These are phyloP conservation scores for Leptomonas pyrrhocoris DNA, from an alignment of 208 protist genomes.

Conservation along the genomic window DNA sequence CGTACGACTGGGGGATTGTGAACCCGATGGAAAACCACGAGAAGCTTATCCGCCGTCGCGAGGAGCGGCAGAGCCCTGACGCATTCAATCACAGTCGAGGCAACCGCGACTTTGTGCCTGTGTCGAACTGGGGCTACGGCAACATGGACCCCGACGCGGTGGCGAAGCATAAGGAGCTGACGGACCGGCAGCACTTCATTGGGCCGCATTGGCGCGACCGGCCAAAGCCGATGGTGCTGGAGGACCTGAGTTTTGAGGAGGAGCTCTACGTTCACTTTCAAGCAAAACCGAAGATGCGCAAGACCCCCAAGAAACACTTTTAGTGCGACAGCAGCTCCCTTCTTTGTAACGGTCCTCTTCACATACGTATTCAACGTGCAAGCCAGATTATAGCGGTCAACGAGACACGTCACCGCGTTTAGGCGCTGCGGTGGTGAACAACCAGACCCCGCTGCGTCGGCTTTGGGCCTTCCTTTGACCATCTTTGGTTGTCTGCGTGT, in stretches of 20 bases:
- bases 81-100: conserved; percentile 75
- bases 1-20: conserved; percentile 86
- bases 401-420: no score
- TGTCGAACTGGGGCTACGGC: conserved; percentile 89
- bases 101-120: conserved; percentile 90
- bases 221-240: conserved; percentile 79
- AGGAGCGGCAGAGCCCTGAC: conserved; percentile 75
- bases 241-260: conserved; percentile 92
- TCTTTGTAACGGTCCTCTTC: not conserved
- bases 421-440: not conserved
- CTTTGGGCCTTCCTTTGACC: no score
- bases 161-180: conserved; percentile 86
- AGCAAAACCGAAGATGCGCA: conserved; percentile 86
- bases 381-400: no score
- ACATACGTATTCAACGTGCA: not conserved
- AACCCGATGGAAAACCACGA: conserved; percentile 85
- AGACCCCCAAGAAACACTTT: conserved; percentile 90
- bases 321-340: conserved; percentile 6
- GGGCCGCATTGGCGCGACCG: conserved; percentile 86
- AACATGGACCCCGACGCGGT: conserved; percentile 92
- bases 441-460: no score
- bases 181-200: conserved; percentile 87
- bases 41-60: conserved; percentile 50
- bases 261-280: conserved; percentile 89
- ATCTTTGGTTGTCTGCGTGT: no score